Evolutionary conservation across 345 rosid species (phyloP).

Genomic region (Draba incana): DNA sequence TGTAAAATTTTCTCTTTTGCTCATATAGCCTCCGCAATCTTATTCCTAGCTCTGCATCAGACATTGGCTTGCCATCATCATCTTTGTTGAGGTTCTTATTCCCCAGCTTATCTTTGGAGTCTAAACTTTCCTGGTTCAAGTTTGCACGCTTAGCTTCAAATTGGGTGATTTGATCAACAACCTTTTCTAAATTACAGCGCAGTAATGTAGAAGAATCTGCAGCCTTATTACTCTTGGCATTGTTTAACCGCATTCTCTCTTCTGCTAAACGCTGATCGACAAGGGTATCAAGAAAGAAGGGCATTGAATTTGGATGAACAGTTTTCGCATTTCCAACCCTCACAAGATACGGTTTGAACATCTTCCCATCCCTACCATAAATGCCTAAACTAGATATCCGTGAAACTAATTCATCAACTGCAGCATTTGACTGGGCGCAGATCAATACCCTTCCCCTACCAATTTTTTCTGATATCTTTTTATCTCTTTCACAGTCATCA

Average conservation of each 20-base stretch:
- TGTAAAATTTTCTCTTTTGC: conserved; percentile 79
- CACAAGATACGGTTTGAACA: conserved; percentile 90
- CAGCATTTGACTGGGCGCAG: conserved; percentile 99
- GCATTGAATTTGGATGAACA: conserved; percentile 80
- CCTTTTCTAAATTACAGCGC: conserved; percentile 77
- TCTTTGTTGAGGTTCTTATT: conserved; percentile 50
- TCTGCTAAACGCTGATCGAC: conserved; percentile 84
- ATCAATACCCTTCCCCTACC: conserved; percentile 78
- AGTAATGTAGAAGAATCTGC: conserved; percentile 55
- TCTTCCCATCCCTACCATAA: conserved; percentile 80
- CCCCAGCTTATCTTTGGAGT: conserved; percentile 48
- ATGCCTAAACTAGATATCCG: conserved; percentile 82
- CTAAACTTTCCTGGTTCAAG: conserved; percentile 61
- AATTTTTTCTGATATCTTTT: conserved; percentile 52
- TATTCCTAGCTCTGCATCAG: conserved; percentile 66
- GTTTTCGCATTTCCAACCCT: conserved; percentile 96
- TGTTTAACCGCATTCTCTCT: conserved; percentile 57
- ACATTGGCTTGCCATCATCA: conserved; percentile 56
- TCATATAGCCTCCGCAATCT: conserved; percentile 78
- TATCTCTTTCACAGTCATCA: conserved; percentile 54
- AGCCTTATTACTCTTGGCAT: conserved; percentile 49
- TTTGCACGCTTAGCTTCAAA: conserved; percentile 93
- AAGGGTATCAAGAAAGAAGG: conserved; percentile 86
- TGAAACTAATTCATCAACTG: conserved; percentile 95
- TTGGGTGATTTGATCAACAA: conserved; percentile 72